Evolutionary conservation across 257 asterid species (phyloP).

Genomic region (Solanum raphanifolium): DNA sequence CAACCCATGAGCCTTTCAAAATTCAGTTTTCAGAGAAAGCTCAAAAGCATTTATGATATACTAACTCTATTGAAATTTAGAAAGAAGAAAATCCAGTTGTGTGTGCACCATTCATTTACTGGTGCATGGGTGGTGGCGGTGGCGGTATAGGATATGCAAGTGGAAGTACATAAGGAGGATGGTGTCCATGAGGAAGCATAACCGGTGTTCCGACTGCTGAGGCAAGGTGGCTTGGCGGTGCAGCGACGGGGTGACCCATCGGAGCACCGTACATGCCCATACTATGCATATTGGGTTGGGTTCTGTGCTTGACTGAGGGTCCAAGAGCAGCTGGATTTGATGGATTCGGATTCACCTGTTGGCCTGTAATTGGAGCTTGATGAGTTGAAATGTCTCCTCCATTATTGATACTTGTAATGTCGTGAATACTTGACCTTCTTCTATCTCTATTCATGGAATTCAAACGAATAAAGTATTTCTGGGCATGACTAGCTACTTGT

Average conservation of each 20-base stretch:
- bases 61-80: not conserved
- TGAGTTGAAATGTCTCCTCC: conserved; percentile 52
- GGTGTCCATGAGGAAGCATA: conserved; percentile 63
- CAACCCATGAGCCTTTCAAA: not conserved
- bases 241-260: conserved; percentile 63
- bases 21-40: not conserved
- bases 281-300: conserved; percentile 45
- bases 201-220: conserved; percentile 86
- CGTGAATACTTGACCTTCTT: conserved; percentile 91
- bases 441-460: conserved; percentile 85
- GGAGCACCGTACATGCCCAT: conserved; percentile 69
- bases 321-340: conserved; percentile 17
- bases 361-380: conserved; percentile 68
- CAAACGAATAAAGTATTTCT: conserved; percentile 81
- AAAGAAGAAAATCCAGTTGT: not conserved
- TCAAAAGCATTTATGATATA: not conserved
- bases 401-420: conserved; percentile 61
- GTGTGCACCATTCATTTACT: conserved; percentile 7
- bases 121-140: conserved; percentile 37
- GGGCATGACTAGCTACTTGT: conserved; percentile 97
- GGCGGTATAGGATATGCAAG: conserved; percentile 63
- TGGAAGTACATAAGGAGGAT: conserved; percentile 54
- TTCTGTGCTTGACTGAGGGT: conserved; percentile 43
- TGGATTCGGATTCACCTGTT: conserved; percentile 31
- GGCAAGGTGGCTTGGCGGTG: conserved; percentile 57